Percentiles rank a stretch among this genome's conserved stretches.
phyloP scores from a whole-genome alignment of 495 filamentous ascomycete genomes.

The Evernia prunastri region DNA sequence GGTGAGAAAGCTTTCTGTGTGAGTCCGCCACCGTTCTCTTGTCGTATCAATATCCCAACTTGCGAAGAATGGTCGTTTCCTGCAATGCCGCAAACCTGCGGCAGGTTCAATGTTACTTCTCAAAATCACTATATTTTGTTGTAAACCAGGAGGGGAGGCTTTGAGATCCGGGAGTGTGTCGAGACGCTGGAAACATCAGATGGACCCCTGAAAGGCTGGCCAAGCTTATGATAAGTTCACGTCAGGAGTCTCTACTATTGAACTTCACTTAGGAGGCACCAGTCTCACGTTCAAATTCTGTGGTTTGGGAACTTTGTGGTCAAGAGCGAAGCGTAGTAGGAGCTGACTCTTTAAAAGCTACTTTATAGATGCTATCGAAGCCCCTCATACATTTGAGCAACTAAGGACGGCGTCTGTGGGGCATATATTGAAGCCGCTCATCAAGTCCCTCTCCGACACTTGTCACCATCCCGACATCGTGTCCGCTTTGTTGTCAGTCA shows the following conservation, averaged over 20 bases:
- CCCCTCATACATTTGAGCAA: conserved; percentile 73
- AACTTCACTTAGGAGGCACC: not conserved
- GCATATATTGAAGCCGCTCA: conserved; percentile 56
- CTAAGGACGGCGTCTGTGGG: conserved; percentile 61
- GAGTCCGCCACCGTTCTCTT: conserved; percentile 21
- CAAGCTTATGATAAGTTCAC: not conserved
- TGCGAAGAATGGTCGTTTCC: not conserved
- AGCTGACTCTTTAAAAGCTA: conserved; percentile 44
- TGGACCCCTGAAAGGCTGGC: not conserved
- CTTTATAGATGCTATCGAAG: conserved; percentile 56
- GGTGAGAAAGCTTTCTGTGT: conserved; percentile 64
- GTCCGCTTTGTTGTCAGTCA: conserved; percentile 66
- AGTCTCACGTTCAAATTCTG: not conserved
- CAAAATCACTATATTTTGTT: not conserved
- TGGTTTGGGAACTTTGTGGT: not conserved
- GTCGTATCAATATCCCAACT: not conserved
- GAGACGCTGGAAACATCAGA: not conserved
- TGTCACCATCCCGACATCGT: conserved; percentile 70
- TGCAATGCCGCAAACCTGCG: not conserved
- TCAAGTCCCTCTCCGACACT: conserved; percentile 55
- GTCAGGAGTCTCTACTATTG: not conserved
- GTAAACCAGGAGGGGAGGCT: not conserved
- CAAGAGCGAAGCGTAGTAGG: not conserved
- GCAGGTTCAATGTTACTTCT: not conserved
- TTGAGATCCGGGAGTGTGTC: not conserved